Evolutionary conservation across 2,329 filamentous ascomycete species (phyloP), one percentile per base, ranked within the genome.

Genomic region (Cytospora piceae): DNA sequence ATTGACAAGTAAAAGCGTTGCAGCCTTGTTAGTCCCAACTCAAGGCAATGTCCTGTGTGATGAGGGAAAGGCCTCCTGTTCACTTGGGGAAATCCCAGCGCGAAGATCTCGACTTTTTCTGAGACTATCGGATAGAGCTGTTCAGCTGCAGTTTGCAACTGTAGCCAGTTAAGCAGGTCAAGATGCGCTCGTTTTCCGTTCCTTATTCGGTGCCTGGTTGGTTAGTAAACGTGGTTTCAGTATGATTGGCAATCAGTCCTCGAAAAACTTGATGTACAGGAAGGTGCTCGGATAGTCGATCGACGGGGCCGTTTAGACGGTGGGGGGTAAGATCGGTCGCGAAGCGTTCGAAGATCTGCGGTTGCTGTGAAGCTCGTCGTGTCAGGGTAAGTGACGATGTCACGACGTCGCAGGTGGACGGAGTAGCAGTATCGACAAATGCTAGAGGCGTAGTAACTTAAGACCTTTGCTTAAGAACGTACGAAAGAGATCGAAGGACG

Each of bases 1-100:
- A 57, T 52, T 51, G 42, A 57, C 42, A 57, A 53, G 12, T 52
- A 22, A 51, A 42, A 17, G 1, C 11, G 46, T 57, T 49, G 53
- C 42, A 57, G 61, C 34, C 22, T 39, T 31, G 27, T 57, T 11
- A 27, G 20, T 51, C 32, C 52, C 51, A 39, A 51, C 39, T 17
- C 15, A 12, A 31, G 56, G 20, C 7, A n/a, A 12, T 37, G 37
- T 39, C 7, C n/a, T 42, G 22, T 34, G 22, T 32, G 53, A 31
- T 22, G 32, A 17, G 29, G 24, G 51, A 20, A 34, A 42, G 39
- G 17, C 15, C 39, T 49, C n/a, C 12, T 49, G n/a, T 49, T 49
- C 46, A 24, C 29, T 51, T 39, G 8, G n/a, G 37, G 39, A 32
- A 49, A 1, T 4, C 46, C n/a, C n/a, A 24, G 24, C n/a, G n/a